Evolutionary conservation across 352 stramenopile species (phyloP), one percentile per base, ranked within the genome.

Genomic region (Phytophthora boehmeriae): DNA sequence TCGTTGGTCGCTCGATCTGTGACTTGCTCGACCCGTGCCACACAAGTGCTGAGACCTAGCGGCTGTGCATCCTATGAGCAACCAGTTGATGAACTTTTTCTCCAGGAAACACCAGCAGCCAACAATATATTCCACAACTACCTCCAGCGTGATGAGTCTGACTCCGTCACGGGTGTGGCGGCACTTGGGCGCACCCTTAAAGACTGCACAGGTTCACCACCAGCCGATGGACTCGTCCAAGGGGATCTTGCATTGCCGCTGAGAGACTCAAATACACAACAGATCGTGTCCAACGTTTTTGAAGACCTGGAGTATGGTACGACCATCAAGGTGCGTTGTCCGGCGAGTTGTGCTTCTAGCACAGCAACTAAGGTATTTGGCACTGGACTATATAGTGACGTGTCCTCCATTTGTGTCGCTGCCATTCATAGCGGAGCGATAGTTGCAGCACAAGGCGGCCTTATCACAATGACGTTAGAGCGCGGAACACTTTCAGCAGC

Each of bases 111-210:
- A 8, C 77, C 92, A 13, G 64, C 68, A 32, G 62, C 63, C 41
- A 89, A 94, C 75, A 98, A 99, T 59, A 88, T 98, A 22, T 94
- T 97, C 55, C 98, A 98, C 78, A 98, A 98, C 72, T 94, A 86
- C 44, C 63, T 73, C 0, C 75, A 88, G 32, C 82, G 83, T 4
- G 34, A 61, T 16, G 56, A 74, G 23, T 63, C 48, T 5, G 66
- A 90, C 51, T 58, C 77, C 16, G 67, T 90, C 11, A 57, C 80
- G 51, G 68, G 74, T 47, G 45, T 59, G 54, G 80, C 76, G 63
- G 19, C 93, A 43, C 61, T 67, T 60, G 68, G 91, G 69, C 61
- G 92, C 38, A 86, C 66, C 13, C 78, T 97, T 30, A 96, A 97
- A 50, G 86, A 96, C 45, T 99, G 97, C 71, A 89, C 96, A 2